Base-by-base conservation (phyloP, 495 filamentous ascomycete genomes). In the Margaritispora aquatica region DNA sequence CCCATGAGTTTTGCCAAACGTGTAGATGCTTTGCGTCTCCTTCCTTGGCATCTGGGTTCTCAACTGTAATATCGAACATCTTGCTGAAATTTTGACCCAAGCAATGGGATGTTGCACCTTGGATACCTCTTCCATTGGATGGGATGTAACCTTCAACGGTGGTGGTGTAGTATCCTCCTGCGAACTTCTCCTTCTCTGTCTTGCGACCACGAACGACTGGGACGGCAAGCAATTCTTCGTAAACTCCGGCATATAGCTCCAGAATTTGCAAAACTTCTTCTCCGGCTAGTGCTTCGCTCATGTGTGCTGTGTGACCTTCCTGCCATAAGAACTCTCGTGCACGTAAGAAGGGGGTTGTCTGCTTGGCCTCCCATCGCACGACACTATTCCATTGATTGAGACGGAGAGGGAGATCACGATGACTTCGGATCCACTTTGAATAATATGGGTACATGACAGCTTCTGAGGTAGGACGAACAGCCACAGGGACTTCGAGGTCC, bases 1-100 rank as follows among this genome's bases (percentile, higher is more conserved):
- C 94, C 94, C 94, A 98, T 4, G 90, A 96, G 77, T 98, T 98
- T 70, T 98, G 94, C 90, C 92, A 97, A 24, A 97, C 92, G 65
- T 90, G 70, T 57, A 96, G 72, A 58, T 87, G 82, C 54, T 81
- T 79, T 68, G 79, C 84, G 69, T 93, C 87, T 44, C 85, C 90
- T 34, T 84, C 81, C 72, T 90, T 90, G 51, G 79, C 74, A 53
- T 83, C 78, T 13, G 95, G 95, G 68, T 97, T 91, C 73, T 98
- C 93, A 19, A 98, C 92, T 0, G 87, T 91, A 73, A 98, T 96
- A 69, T 89, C 85, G 73, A 97, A 98, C 94, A 98, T 98, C 73
- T 90, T 96, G 70, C 86, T 88, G 80, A 98, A 97, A 73, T 97
- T 96, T 72, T 96, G 92, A 26, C 94, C 94, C 1, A 98, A 81